These are phyloP conservation scores for Imleria badia DNA, from an alignment of 768 basidiomycete species.

Conservation along the genomic window DNA sequence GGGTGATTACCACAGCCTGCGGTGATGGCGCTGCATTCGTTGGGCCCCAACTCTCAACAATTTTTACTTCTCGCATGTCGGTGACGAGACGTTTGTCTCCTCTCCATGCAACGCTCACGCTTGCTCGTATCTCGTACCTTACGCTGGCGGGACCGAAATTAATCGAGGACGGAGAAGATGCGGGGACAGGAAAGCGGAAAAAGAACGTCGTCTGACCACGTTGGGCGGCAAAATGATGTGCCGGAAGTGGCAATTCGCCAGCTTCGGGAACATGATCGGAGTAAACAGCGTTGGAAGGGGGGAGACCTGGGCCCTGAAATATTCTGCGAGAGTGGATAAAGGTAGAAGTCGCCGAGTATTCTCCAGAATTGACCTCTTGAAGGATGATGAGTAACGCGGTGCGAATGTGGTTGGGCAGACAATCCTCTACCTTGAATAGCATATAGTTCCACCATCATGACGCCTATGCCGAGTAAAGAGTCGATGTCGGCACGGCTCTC, in stretches of 20 bases:
- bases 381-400: conserved; percentile 4
- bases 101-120: conserved; percentile 72
- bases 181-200: conserved; percentile 72
- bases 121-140: conserved; percentile 71
- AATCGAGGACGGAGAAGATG: conserved; percentile 67
- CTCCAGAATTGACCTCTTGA: conserved; percentile 71
- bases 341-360: conserved; percentile 77
- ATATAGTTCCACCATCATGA: conserved; percentile 76
- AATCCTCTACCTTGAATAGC: conserved; percentile 59
- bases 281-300: conserved; percentile 82
- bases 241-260: conserved; percentile 60
- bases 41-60: conserved; percentile 55
- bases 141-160: conserved; percentile 68
- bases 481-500: conserved; percentile 70
- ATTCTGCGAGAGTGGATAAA: conserved; percentile 69
- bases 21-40: conserved; percentile 39
- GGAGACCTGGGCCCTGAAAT: conserved; percentile 80
- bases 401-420: neutral
- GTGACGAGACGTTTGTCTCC: conserved; percentile 69
- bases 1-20: conserved; percentile 66
- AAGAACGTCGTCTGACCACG: conserved; percentile 76
- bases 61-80: conserved; percentile 57
- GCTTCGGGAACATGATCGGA: conserved; percentile 48
- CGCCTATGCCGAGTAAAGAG: conserved; percentile 65
- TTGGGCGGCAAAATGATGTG: conserved; percentile 69